Evolutionary conservation across 768 basidiomycete species (phyloP), one percentile per base, ranked within the genome.

Genomic region (Rossbeevera mucosa): DNA sequence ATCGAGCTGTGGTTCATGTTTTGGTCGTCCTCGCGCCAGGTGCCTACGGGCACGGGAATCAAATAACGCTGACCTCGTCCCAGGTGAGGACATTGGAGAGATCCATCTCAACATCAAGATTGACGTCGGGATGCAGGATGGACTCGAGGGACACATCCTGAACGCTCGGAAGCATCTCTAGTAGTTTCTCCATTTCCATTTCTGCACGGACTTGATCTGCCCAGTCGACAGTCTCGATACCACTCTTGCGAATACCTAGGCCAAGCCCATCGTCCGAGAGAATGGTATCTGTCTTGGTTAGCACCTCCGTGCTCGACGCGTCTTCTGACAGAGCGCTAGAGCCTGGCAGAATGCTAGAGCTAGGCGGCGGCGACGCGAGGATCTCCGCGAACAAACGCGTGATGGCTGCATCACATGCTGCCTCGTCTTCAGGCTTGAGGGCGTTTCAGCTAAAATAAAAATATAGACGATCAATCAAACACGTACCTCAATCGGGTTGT

Each of bases 171-270:
- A 80, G 64, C 69, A 80, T 70, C 64, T 80, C 80, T 66, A 85
- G 63, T 48, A 85, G 69, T 67, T 73, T 79, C 72, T 82, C 79
- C 74, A 85, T 80, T 66, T 82, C 83, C 59, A 72, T 74, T 63
- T 81, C 80, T 52, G 71, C 71, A 13, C 13, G 56, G 38, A 59
- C 57, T 49, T 58, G 64, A 25, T 69, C 63, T 28, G 28, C 52
- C 69, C 67, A 70, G 44, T 70, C 59, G 51, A 50, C 50, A 46
- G 60, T 29, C 38, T 58, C 45, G 11, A 58, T 55, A 49, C 59
- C 44, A 57, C 56, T 55, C 55, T 33, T 54, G 2, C 56, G 57
- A n/a, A 51, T 47, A 50, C 57, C 65, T 40, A 61, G 40, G 55
- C 49, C 51, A 49, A 60, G 49, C 46, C 61, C 58, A 50, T 33